These are phyloP conservation scores for Cladosporium sp. DNA, from an alignment of 2,329 filamentous ascomycete genomes.

Conservation along the genomic window DNA sequence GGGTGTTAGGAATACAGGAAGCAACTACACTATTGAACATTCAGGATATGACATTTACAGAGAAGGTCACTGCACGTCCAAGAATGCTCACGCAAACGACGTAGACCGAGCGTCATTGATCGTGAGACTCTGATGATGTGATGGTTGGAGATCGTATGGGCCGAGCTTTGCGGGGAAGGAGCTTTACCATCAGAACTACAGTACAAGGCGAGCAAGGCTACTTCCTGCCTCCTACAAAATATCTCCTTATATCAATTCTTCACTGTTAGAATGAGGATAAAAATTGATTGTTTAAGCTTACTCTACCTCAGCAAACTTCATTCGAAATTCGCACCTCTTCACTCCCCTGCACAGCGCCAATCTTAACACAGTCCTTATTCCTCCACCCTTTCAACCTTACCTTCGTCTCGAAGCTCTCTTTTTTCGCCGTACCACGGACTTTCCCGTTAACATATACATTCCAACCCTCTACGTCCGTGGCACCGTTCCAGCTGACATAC, in stretches of 20 bases:
- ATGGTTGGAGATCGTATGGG: neutral
- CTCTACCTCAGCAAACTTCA: neutral
- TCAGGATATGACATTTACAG: neutral
- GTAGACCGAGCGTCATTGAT: conserved; percentile 12
- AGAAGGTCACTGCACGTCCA: neutral
- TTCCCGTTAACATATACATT: conserved; percentile 18
- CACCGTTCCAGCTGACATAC: conserved; percentile 28
- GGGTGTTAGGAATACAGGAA: neutral
- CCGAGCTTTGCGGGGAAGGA: conserved; percentile 3
- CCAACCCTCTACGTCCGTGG: conserved; percentile 26
- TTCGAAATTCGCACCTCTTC: conserved; percentile 3
- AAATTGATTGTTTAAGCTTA: no score
- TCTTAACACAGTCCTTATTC: neutral
- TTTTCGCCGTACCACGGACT: neutral
- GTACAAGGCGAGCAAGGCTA: no score
- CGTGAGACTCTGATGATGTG: neutral
- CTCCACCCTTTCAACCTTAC: neutral
- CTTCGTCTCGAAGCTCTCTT: conserved; percentile 8
- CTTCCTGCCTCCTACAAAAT: no score
- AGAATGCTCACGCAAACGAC: conserved; percentile 7
- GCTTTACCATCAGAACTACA: no score
- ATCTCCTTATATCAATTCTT: no score
- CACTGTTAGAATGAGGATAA: no score
- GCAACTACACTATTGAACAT: no score
- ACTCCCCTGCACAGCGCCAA: conserved; percentile 3